Percentiles rank a stretch among this genome's conserved stretches.
Evolutionary conservation across 2,329 filamentous ascomycete genomes (phyloP).

Genomic region (Bisporella sp.): DNA sequence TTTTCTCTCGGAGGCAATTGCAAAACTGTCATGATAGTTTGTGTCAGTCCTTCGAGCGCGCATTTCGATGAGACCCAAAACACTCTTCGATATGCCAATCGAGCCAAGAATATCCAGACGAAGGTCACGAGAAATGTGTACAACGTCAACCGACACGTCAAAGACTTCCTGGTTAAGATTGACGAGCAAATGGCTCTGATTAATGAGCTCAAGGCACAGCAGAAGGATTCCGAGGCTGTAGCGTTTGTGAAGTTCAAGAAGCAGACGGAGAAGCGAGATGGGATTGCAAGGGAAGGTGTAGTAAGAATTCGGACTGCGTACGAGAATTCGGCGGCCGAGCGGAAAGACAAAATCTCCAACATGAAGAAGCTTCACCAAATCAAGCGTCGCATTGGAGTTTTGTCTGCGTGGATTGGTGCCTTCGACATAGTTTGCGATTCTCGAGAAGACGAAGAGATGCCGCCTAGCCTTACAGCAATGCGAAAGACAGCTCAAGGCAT

Average conservation of each 20-base stretch:
- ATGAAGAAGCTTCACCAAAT: slow-evolving; percentile 80
- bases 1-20: slow-evolving; percentile 97
- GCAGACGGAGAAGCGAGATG: slow-evolving; percentile 77
- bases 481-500: slow-evolving; percentile 86
- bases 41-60: slow-evolving; percentile 89
- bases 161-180: slow-evolving; percentile 98
- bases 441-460: slow-evolving; percentile 62
- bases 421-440: slow-evolving; percentile 78
- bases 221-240: slow-evolving; percentile 76
- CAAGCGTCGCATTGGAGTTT: slow-evolving; percentile 74
- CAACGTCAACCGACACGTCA: slow-evolving; percentile 98
- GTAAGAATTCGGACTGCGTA: slow-evolving; percentile 75
- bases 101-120: slow-evolving; percentile 98
- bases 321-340: slow-evolving; percentile 69
- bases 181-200: slow-evolving; percentile 97
- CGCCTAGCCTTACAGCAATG: slow-evolving; percentile 64
- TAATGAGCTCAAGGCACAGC: slow-evolving; percentile 88
- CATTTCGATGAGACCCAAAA: slow-evolving; percentile 99
- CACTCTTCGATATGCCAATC: slow-evolving; percentile 91
- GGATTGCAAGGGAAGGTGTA: slow-evolving; percentile 69
- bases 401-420: slow-evolving; percentile 89
- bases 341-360: slow-evolving; percentile 69
- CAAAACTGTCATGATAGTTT: slow-evolving; percentile 99
- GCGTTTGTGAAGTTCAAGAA: slow-evolving; percentile 89
- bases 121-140: slow-evolving; percentile 99